phyloP scores from a whole-genome alignment of 371 early-diverging fungal species.

The Mycotypha africana region DNA sequence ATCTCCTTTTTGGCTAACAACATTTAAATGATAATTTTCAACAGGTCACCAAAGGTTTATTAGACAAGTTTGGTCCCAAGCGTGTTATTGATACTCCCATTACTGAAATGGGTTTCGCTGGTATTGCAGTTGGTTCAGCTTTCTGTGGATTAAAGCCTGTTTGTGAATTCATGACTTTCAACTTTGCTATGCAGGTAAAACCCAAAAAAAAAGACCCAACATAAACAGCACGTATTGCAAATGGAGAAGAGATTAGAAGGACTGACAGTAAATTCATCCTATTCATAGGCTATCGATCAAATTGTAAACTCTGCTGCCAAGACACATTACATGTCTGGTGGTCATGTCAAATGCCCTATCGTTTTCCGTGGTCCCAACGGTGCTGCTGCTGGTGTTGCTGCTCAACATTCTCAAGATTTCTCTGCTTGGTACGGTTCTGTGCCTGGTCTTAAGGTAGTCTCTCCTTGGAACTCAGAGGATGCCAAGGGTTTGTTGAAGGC shows the following conservation, averaged over 20 bases:
- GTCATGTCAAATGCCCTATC: conserved; percentile 86
- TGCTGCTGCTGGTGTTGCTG: conserved; percentile 97
- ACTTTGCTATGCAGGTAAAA: conserved; percentile 98
- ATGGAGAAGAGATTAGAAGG: too few species aligned
- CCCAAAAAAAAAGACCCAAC: neutral
- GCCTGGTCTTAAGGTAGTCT: conserved; percentile 98
- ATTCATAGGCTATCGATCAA: conserved; percentile 94
- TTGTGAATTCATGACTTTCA: conserved; percentile 99
- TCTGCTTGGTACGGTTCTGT: conserved; percentile 98
- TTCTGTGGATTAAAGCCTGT: conserved; percentile 96
- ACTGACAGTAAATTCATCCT: conserved; percentile 1
- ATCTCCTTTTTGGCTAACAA: too few species aligned
- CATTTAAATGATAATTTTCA: too few species aligned
- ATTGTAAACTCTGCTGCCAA: conserved; percentile 99
- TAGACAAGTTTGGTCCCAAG: conserved; percentile 96
- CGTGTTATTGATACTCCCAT: conserved; percentile 99
- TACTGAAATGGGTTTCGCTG: conserved; percentile 99
- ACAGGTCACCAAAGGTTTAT: conserved; percentile 95
- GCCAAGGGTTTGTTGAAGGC: conserved; percentile 96
- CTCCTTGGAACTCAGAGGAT: conserved; percentile 97
- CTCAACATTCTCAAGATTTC: conserved; percentile 99
- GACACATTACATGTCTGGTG: conserved; percentile 98
- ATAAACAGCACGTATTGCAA: too few species aligned
- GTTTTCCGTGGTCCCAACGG: conserved; percentile 99
- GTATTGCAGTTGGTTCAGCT: conserved; percentile 97